Percentiles rank a stretch among this genome's conserved stretches.
These are phyloP conservation scores for Tetrahymena thermophila DNA, from an alignment of 73 alveolate genomes.

Conservation along the genomic window DNA sequence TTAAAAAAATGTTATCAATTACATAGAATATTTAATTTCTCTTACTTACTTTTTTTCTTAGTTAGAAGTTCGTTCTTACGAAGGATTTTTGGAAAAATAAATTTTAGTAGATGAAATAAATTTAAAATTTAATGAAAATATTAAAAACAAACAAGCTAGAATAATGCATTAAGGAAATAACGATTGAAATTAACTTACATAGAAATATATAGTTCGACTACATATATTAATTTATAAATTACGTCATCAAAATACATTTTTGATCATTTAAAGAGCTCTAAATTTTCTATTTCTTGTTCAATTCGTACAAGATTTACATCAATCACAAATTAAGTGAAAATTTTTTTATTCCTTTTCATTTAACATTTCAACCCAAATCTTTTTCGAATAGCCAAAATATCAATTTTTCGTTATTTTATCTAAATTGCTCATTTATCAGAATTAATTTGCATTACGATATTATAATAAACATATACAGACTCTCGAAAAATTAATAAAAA, in stretches of 20 bases:
- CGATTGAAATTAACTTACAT: background rate
- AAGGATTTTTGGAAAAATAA: background rate
- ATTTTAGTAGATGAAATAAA: background rate
- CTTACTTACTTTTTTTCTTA: background rate
- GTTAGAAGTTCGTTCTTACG: background rate
- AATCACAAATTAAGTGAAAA: too few species aligned
- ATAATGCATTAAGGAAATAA: background rate
- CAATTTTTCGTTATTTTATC: background rate
- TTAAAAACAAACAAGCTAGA: background rate
- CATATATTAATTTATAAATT: too few species aligned
- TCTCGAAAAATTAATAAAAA: too few species aligned
- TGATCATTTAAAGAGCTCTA: background rate
- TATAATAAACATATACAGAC: too few species aligned
- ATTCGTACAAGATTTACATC: background rate
- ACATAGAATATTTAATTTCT: too few species aligned
- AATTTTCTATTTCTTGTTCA: too few species aligned
- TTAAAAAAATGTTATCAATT: too few species aligned
- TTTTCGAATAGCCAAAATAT: too few species aligned
- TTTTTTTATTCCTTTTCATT: too few species aligned
- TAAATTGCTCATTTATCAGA: background rate
- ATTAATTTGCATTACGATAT: background rate
- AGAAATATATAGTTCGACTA: too few species aligned
- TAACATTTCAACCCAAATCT: background rate
- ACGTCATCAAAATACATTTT: background rate
- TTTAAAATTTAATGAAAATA: background rate